Base-by-base conservation (phyloP, 352 stramenopile species). In the Phytopythium cucurbitacearum region DNA sequence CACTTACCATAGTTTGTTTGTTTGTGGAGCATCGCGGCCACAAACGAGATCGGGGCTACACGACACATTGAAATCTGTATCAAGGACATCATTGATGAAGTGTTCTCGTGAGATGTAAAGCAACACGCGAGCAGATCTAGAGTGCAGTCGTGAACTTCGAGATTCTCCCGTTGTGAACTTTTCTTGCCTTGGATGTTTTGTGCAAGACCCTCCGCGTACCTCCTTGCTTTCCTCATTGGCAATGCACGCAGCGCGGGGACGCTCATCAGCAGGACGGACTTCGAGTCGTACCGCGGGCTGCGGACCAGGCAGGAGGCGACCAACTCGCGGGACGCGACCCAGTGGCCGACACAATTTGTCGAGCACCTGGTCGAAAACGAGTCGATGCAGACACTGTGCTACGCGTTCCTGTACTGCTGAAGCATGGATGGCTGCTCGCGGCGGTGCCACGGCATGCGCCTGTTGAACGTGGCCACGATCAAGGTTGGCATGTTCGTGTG, bases 191-290 rank as follows among this genome's bases (percentile, higher is more conserved):
- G 21, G 21, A 28, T 28, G 1, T 2, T 1, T 2, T 28, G 21
- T 28, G 21, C 21, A 28, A 28, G 21, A 28, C 21, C 21, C 36
- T 64, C 46, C 40, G 57, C 35, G 15, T 16, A 11, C 34, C 43
- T 44, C 28, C 3, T 45, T 40, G 7, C 11, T 33, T 40, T 32
- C 11, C 41, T 4, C 48, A 85, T 85, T 71, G 74, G 74, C 43
- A 63, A 59, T n/a, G 54, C 51, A 50, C 60, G 45, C 48, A 82
- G 71, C 64, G 64, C 57, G 4, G 57, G 48, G 36, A 40, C 48
- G 43, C 51, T 58, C 42, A 80, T 85, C 69, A 72, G 62, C 60
- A 57, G 82, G 56, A 65, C 79, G 64, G 74, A 82, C 67, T 79
- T 82, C 57, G 66, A 68, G 43, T 69, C 66, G 28, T 80, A 80